These are phyloP conservation scores for Antitrichia curtipendula DNA, from an alignment of 225 moss, liverwort and hornwort species.

Conservation along the genomic window DNA sequence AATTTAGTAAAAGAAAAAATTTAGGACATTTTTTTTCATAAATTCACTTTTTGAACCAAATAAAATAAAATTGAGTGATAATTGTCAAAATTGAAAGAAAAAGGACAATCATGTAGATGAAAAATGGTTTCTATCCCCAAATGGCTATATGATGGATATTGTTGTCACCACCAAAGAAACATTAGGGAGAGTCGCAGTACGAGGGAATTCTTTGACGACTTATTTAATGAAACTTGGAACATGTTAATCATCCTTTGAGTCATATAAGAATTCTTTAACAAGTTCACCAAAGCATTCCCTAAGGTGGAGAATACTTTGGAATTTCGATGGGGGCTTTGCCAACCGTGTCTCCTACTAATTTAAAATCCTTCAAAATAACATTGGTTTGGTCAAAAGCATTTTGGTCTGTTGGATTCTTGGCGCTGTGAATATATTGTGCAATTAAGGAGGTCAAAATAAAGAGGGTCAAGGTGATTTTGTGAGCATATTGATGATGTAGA, in stretches of 20 bases:
- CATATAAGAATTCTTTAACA: neutral
- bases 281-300: neutral
- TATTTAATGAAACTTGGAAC: fast-evolving
- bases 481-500: neutral
- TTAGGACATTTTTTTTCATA: fast-evolving
- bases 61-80: neutral
- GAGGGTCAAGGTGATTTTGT: neutral
- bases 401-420: neutral
- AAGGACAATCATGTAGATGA: neutral
- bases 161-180: neutral
- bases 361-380: neutral
- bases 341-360: fast-evolving
- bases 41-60: neutral
- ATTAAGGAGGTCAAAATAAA: neutral
- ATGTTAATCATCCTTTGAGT: neutral
- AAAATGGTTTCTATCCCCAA: neutral
- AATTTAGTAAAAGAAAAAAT: fast-evolving
- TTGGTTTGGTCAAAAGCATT: neutral
- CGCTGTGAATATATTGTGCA: neutral
- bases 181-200: fast-evolving
- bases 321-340: neutral
- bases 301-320: neutral
- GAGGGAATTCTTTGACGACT: fast-evolving
- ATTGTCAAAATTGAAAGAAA: neutral
- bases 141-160: too few species aligned